Base-by-base conservation (phyloP, 352 stramenopile genomes). In the Phytophthora pistaciae region DNA sequence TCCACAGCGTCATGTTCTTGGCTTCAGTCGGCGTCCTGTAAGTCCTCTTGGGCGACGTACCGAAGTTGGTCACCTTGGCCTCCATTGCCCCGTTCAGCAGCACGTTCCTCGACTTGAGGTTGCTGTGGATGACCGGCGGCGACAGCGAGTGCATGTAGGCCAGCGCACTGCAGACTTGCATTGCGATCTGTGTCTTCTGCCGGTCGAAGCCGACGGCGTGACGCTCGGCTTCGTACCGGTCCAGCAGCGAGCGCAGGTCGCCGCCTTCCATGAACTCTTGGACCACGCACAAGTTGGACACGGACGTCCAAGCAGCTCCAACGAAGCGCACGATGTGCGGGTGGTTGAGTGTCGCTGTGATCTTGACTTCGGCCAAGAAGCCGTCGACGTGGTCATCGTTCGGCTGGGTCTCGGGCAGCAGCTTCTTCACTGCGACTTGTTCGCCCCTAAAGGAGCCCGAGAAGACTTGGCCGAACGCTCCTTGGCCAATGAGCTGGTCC, bases 1-100 rank as follows among this genome's bases (percentile, higher is more conserved):
- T 87, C 88, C 88, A 95, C 29, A 95, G 74, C 25, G 86, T 86
- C 38, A 75, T 80, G 9, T 76, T 85, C 49, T 83, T 79, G 62
- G 10, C 58, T 2, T 50, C 72, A 23, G 52, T 66, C 36, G 73
- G 59, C 20, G 84, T 80, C 36, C 70, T 82, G 16, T 82, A 85
- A 10, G 75, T 70, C 48, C 20, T 48, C 6, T 60, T 73, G 38
- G 50, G 61, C 7, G 52, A 77, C 3, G 49, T 56, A 25, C 68
- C 82, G 60, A 89, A 87, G 56, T 87, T 83, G 14, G 71, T 70
- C n/a, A 82, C 52, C 18, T 80, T 82, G 36, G 65, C 73, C 18
- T 78, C 66, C 60, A 78, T 57, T 3, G 48, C 29, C 5, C 53
- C 58, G 21, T 50, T 72, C 27, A 82, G 33, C 1, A 82, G 53